Evolutionary conservation across 495 filamentous ascomycete species (phyloP).

Genomic region (Parachaetomium inaequale): DNA sequence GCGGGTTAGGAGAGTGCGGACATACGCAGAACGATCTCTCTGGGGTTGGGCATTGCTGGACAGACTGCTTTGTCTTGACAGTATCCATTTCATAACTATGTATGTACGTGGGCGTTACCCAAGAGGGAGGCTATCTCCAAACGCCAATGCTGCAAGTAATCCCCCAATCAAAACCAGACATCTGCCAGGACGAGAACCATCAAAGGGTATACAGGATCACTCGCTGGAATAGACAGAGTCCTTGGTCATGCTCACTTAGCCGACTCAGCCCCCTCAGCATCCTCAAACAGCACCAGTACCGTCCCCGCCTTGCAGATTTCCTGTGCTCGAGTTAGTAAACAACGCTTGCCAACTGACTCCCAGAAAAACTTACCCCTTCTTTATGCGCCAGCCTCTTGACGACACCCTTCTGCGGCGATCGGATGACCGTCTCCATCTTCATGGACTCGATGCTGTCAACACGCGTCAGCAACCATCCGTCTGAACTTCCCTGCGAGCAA

Average conservation of each 20-base stretch:
- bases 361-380: conserved; percentile 66
- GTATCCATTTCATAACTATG: neutral
- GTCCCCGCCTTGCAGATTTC: conserved; percentile 59
- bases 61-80: neutral
- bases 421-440: conserved; percentile 99
- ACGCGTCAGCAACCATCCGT: conserved; percentile 13
- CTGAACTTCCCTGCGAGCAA: neutral
- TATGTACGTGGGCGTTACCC: neutral
- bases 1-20: too few species aligned
- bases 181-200: neutral
- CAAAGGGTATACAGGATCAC: conserved; percentile 2
- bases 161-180: neutral
- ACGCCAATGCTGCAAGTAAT: conserved; percentile 7
- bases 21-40: too few species aligned
- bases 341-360: neutral
- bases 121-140: neutral
- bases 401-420: conserved; percentile 78
- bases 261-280: conserved; percentile 20
- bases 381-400: conserved; percentile 80
- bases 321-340: conserved; percentile 32
- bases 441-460: conserved; percentile 79
- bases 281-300: conserved; percentile 54
- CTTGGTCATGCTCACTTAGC: neutral
- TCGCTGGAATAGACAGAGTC: neutral
- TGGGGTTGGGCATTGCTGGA: too few species aligned